phyloP scores from a whole-genome alignment of 2,329 filamentous ascomycete genomes.

The Diaporthe citrichinensis region DNA sequence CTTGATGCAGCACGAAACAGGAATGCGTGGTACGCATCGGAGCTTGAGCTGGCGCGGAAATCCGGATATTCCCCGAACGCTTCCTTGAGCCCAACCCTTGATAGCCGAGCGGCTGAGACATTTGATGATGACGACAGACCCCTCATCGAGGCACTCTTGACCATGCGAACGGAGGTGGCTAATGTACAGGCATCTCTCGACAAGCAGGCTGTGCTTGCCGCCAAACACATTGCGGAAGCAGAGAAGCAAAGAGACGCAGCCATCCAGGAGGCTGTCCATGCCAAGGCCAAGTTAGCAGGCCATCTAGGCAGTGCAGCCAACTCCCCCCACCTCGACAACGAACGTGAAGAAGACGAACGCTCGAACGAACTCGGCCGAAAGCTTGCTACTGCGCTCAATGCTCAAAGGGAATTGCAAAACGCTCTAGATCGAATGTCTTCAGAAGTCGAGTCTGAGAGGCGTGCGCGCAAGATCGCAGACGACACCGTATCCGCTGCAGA shows the following conservation, averaged over 20 bases:
- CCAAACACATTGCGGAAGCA: conserved; percentile 91
- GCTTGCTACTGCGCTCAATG: conserved; percentile 83
- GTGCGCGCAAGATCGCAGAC: conserved; percentile 86
- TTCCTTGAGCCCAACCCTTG: conserved; percentile 79
- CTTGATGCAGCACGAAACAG: conserved; percentile 86
- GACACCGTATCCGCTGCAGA: conserved; percentile 88
- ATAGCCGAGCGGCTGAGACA: conserved; percentile 81
- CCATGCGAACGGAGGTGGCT: conserved; percentile 89
- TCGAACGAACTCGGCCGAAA: conserved; percentile 83
- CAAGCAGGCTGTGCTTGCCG: conserved; percentile 86
- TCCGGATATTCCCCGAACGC: conserved; percentile 85
- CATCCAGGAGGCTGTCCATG: conserved; percentile 95
- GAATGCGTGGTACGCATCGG: conserved; percentile 97
- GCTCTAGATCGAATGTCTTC: conserved; percentile 77
- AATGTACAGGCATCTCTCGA: conserved; percentile 94
- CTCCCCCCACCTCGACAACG: conserved; percentile 71
- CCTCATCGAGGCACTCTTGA: conserved; percentile 89
- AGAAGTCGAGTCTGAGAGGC: conserved; percentile 86
- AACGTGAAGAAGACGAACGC: conserved; percentile 75
- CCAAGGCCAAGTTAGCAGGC: conserved; percentile 91
- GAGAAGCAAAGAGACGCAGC: conserved; percentile 95
- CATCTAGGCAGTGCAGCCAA: conserved; percentile 75
- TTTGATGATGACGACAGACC: conserved; percentile 95
- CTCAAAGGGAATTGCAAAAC: conserved; percentile 85
- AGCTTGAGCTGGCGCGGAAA: conserved; percentile 91